These are phyloP conservation scores for Aphanomyces astaci DNA, from an alignment of 352 stramenopile genomes.

Conservation along the genomic window DNA sequence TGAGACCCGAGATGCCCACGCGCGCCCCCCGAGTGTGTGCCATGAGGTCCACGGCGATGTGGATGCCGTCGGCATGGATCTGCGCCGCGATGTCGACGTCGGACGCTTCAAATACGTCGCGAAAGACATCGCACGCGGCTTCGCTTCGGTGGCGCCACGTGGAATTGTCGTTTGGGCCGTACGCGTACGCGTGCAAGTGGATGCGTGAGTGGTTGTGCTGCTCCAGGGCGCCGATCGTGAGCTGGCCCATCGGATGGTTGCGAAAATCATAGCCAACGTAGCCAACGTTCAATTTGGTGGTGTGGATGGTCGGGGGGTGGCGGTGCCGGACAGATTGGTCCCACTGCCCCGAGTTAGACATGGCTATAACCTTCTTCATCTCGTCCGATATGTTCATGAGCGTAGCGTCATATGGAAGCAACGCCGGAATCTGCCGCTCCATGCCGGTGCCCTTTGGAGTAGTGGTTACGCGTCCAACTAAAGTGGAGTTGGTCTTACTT, in stretches of 20 bases:
- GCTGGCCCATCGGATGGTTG: constrained; percentile 80
- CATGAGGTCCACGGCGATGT: constrained; percentile 90
- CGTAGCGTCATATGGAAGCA: constrained; percentile 69
- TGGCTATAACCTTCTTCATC: constrained; percentile 42
- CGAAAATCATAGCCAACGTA: constrained; percentile 44
- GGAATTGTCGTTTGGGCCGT: constrained; percentile 69
- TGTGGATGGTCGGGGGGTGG: neutral
- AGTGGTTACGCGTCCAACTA: no score
- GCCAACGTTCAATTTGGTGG: constrained; percentile 17
- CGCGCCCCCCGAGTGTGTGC: constrained; percentile 80
- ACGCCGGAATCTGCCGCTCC: constrained; percentile 25
- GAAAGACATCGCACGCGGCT: constrained; percentile 43
- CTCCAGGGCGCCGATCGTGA: constrained; percentile 79
- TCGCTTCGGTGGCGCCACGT: constrained; percentile 51
- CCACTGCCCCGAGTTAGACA: constrained; percentile 26
- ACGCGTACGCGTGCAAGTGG: constrained; percentile 66
- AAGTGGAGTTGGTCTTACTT: no score
- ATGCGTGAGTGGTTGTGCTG: constrained; percentile 47
- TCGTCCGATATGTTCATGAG: constrained; percentile 44
- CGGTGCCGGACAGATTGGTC: constrained; percentile 27
- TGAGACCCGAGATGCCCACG: constrained; percentile 48
- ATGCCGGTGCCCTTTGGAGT: no score
- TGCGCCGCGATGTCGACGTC: constrained; percentile 46
- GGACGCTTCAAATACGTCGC: constrained; percentile 42
- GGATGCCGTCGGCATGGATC: constrained; percentile 50